Evolutionary conservation across 106 monocot genomes (phyloP), one percentile per base, ranked within the genome.

Genomic region (Chionographis japonica): DNA sequence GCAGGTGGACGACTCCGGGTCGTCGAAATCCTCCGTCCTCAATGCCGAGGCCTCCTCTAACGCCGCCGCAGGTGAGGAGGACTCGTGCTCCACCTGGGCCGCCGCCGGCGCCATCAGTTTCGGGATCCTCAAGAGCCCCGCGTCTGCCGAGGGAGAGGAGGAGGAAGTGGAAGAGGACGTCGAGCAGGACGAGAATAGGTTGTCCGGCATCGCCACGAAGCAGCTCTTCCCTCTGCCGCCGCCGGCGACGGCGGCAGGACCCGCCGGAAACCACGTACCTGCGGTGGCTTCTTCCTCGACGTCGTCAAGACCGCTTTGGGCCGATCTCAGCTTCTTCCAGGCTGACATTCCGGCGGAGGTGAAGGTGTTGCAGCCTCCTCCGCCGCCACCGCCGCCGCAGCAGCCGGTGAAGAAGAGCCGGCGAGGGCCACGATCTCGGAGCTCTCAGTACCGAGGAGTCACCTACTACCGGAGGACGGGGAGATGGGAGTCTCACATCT

Each of bases 401-500:
- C 83, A 63, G 65, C 83, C 63, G 51, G 79, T 65, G 76, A 91
- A 88, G 85, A 95, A 95, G 81, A 88, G 91, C 52, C 62, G 94
- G 67, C 60, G 92, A 9, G 92, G 92, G 12, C 92, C 92, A 4
- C 56, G 92, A 54, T 88, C 92, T 7, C 76, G 88, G 55, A 92
- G 92, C 79, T 92, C 92, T 50, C 88, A 83, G 80, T 92, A 88
- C 63, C 58, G 92, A 37, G 92, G 92, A 37, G 92, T 92, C n/a
- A 92, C 92, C 4, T 92, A 88, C 74, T 92, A 92, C 50, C 62
- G 88, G 39, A 72, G 92, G 67, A 92, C 92, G 3, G 92, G 92
- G 20, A 79, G 92, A 80, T 92, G 92, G 92, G 92, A 92, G 54
- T 92, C 92, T 38, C 92, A 92, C 52, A 92, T 92, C 65, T 92